Conservation (phyloP, 306 rosid genomes). For the Hylodesmum podocarpum region DNA sequence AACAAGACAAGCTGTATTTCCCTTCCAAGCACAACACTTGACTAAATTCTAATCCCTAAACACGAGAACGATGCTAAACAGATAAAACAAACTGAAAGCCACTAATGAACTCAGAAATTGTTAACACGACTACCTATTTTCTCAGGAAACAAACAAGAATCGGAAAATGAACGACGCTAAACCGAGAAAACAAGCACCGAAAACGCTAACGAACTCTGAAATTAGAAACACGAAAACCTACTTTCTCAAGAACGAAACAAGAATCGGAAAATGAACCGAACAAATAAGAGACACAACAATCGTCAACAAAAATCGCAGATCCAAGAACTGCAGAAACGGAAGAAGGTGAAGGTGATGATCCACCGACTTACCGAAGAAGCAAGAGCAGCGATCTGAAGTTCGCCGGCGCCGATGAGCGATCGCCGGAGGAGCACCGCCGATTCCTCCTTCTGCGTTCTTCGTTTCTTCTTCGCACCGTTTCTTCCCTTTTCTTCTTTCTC, state of each 20-base stretch:
- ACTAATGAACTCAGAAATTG: background rate
- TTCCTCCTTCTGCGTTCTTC: conserved; percentile 12
- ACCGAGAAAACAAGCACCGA: background rate
- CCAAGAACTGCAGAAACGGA: background rate
- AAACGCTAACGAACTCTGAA: background rate
- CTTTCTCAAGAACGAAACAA: conserved; percentile 15
- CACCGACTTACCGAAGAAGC: conserved; percentile 37
- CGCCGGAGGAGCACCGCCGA: conserved; percentile 21
- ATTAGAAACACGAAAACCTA: background rate
- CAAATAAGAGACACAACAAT: background rate
- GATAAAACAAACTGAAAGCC: background rate
- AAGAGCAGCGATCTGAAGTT: conserved; percentile 38
- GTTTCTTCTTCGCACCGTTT: conserved; percentile 15
- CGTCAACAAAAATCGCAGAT: conserved; percentile 28
- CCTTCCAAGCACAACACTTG: conserved; percentile 18
- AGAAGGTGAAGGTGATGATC: background rate
- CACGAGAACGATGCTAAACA: background rate
- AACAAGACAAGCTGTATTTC: background rate
- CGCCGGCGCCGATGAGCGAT: conserved; percentile 31
- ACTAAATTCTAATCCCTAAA: background rate
- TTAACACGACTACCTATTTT: background rate
- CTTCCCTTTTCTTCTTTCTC: background rate
- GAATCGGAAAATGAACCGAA: conserved; percentile 12
- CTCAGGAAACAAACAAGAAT: conserved; percentile 9
- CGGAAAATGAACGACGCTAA: background rate